Conservation (phyloP, 1,284 basidiomycete genomes). For the Schizophyllum amplum region DNA sequence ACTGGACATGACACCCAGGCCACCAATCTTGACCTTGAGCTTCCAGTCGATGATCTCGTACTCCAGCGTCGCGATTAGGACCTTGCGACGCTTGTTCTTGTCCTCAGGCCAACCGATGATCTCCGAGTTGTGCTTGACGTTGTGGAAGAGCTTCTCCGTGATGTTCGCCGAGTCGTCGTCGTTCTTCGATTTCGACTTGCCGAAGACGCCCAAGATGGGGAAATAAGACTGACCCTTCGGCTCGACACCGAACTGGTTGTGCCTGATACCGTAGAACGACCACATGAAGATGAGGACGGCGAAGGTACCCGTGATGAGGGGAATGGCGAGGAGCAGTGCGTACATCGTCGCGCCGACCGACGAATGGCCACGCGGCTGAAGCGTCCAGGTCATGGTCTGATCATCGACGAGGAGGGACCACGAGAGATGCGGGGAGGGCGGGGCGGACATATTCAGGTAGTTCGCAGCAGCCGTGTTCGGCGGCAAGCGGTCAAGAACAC, state of each 20-base stretch:
- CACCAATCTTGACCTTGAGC: slow-evolving; percentile 93
- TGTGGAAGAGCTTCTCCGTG: slow-evolving; percentile 55
- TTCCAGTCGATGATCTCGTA: slow-evolving; percentile 97
- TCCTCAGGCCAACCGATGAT: slow-evolving; percentile 92
- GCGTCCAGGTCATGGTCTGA: slow-evolving; percentile 63
- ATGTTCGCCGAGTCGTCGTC: slow-evolving; percentile 48
- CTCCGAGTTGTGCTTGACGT: slow-evolving; percentile 47
- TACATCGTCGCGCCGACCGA: slow-evolving; percentile 79
- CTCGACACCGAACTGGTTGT: slow-evolving; percentile 86
- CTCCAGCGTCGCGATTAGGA: slow-evolving; percentile 85
- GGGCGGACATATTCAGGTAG: slow-evolving; percentile 84
- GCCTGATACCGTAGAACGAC: slow-evolving; percentile 91
- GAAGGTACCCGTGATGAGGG: slow-evolving; percentile 74
- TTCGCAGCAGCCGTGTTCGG: slow-evolving; percentile 82
- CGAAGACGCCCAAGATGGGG: slow-evolving; percentile 49
- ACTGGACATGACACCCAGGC: slow-evolving; percentile 92
- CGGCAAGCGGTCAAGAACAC: slow-evolving; percentile 81
- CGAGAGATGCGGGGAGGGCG: slow-evolving; percentile 71
- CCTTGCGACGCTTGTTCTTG: slow-evolving; percentile 80
- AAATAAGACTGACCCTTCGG: slow-evolving; percentile 66
- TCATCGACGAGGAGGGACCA: slow-evolving; percentile 83
- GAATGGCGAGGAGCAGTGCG: slow-evolving; percentile 72
- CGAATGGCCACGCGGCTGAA: slow-evolving; percentile 76
- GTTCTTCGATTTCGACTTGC: slow-evolving; percentile 58
- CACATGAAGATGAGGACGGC: slow-evolving; percentile 87